Evolutionary conservation across 2,329 filamentous ascomycete genomes (phyloP).

Genomic region (Colletotrichum cereale): DNA sequence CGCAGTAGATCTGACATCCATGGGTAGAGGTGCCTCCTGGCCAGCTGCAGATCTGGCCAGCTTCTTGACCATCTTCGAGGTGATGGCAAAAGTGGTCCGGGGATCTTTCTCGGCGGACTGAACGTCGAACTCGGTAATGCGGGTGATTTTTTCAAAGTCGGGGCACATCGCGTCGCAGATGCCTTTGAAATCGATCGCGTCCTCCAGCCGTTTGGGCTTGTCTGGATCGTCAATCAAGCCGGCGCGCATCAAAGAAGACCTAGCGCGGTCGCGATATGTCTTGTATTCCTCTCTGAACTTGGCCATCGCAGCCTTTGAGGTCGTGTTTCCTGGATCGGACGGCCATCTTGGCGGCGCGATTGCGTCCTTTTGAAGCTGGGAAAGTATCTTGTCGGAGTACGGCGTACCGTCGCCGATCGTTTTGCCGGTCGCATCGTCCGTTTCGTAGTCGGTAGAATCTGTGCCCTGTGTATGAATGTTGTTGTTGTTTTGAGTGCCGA

Average conservation of each 20-base stretch:
- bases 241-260: constrained; percentile 68
- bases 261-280: constrained; percentile 67
- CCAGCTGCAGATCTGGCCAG: constrained; percentile 76
- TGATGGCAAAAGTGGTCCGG: constrained; percentile 59
- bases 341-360: constrained; percentile 69
- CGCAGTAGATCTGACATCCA: constrained; percentile 73
- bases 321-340: constrained; percentile 64
- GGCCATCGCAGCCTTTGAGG: constrained; percentile 62
- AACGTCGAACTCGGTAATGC: constrained; percentile 72
- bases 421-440: constrained; percentile 39
- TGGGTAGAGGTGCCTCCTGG: constrained; percentile 75
- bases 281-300: constrained; percentile 68
- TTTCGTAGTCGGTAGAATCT: constrained; percentile 34
- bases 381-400: constrained; percentile 64
- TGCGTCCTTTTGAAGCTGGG: constrained; percentile 66
- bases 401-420: constrained; percentile 45
- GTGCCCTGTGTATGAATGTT: not conserved
- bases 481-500: constrained; percentile 29
- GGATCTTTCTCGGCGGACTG: constrained; percentile 66
- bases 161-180: constrained; percentile 79
- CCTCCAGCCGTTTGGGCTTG: constrained; percentile 70
- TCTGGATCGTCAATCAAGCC: constrained; percentile 75
- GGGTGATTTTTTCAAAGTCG: constrained; percentile 73
- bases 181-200: constrained; percentile 76
- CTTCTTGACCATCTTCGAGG: constrained; percentile 73